Evolutionary conservation across 345 rosid species (phyloP).

Genomic region (Cardamine occulta): DNA sequence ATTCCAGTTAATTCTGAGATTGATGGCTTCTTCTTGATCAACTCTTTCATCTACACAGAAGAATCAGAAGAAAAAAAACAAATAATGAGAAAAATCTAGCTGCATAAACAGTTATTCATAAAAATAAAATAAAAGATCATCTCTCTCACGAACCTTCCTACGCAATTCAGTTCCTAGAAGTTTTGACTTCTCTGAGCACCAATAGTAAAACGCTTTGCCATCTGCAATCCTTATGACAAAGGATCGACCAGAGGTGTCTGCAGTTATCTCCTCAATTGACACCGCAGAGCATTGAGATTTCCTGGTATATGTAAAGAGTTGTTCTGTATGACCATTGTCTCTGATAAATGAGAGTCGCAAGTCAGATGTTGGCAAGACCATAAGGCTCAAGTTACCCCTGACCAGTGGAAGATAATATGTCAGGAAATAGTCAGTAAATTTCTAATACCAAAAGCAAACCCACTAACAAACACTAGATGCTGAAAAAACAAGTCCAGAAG

Average conservation of each 20-base stretch:
- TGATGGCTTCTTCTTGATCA: conserved; percentile 84
- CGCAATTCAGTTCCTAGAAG: conserved; percentile 85
- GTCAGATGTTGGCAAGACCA: conserved; percentile 81
- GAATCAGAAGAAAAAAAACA: not conserved
- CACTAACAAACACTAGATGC: conserved; percentile 18
- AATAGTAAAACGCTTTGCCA: conserved; percentile 63
- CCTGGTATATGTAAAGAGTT: conserved; percentile 64
- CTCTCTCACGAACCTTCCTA: conserved; percentile 61
- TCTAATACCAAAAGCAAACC: conserved; percentile 8
- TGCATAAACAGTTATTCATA: not conserved
- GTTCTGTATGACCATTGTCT: conserved; percentile 79
- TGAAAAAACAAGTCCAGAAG: conserved; percentile 18
- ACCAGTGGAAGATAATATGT: conserved; percentile 10
- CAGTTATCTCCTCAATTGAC: conserved; percentile 62
- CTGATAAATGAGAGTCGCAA: conserved; percentile 79
- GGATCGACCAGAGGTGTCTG: conserved; percentile 87
- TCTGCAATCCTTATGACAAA: conserved; percentile 64
- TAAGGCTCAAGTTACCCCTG: conserved; percentile 90
- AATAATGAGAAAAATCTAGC: conserved; percentile 2
- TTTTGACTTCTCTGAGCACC: conserved; percentile 96
- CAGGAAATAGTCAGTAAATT: not conserved
- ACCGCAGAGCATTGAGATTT: conserved; percentile 55
- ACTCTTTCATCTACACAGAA: conserved; percentile 69
- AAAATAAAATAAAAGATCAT: conserved; percentile 14
- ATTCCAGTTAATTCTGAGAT: conserved; percentile 91